Evolutionary conservation across 1,139 yeast genomes (phyloP).

Genomic region (Yamadazyma conglobata): DNA sequence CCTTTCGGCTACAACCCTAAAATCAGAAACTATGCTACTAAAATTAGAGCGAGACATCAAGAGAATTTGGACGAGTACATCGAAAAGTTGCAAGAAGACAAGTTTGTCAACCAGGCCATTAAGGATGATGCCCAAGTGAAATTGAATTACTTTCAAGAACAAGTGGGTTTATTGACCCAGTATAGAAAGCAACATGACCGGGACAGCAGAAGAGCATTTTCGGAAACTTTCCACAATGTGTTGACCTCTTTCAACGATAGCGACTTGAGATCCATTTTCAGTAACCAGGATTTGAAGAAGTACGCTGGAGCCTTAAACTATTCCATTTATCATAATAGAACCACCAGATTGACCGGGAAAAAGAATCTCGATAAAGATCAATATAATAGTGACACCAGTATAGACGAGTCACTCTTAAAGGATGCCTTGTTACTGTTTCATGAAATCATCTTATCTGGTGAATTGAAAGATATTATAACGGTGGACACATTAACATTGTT

Average conservation of each 20-base stretch:
- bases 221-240: conserved; percentile 20
- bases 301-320: conserved; percentile 27
- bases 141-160: conserved; percentile 26
- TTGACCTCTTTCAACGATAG: conserved; percentile 28
- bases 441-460: conserved; percentile 31
- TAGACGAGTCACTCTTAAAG: conserved; percentile 31
- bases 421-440: conserved; percentile 32
- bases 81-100: conserved; percentile 21
- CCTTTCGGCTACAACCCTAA: neutral
- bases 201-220: conserved; percentile 21
- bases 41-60: conserved; percentile 2
- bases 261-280: conserved; percentile 22
- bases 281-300: conserved; percentile 23
- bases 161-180: conserved; percentile 19
- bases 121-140: conserved; percentile 22
- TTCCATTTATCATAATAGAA: conserved; percentile 30
- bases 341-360: conserved; percentile 27
- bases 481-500: conserved; percentile 20
- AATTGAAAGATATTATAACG: conserved; percentile 24
- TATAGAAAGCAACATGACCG: conserved; percentile 18
- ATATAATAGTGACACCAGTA: conserved; percentile 22
- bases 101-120: conserved; percentile 20
- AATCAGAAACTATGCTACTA: conserved; percentile 2
- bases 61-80: conserved; percentile 11
- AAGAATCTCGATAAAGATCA: conserved; percentile 43